These are phyloP conservation scores for Aspergillus latus DNA, from an alignment of 2,329 filamentous ascomycete genomes.

Conservation along the genomic window DNA sequence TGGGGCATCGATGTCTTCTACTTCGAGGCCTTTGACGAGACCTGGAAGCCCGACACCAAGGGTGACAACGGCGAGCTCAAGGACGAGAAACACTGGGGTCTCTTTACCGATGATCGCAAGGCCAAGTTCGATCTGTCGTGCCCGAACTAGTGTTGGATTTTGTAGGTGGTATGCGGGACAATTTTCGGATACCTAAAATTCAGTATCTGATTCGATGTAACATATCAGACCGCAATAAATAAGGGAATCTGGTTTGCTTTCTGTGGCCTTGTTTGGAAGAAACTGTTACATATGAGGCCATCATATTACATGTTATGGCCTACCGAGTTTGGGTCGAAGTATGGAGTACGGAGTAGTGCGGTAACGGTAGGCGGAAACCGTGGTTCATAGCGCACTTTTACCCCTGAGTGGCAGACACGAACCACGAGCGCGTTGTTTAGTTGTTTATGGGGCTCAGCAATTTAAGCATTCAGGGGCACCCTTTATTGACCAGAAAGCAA, in stretches of 20 bases:
- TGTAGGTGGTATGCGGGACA: neutral
- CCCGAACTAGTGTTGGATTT: slow-evolving; percentile 26
- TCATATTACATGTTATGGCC: neutral
- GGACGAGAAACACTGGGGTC: slow-evolving; percentile 69
- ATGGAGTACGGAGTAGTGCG: slow-evolving; percentile 1
- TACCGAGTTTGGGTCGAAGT: neutral
- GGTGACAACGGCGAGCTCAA: slow-evolving; percentile 63
- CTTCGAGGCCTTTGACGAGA: slow-evolving; percentile 73
- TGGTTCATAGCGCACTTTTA: slow-evolving; percentile 26
- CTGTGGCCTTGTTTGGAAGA: neutral
- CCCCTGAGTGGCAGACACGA: slow-evolving; percentile 27
- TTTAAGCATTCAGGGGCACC: slow-evolving; percentile 12
- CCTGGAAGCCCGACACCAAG: slow-evolving; percentile 65
- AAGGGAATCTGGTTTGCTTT: neutral
- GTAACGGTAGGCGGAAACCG: slow-evolving; percentile 21
- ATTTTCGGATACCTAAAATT: neutral
- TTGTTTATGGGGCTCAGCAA: slow-evolving; percentile 2
- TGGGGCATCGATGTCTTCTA: slow-evolving; percentile 70
- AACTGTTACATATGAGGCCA: neutral
- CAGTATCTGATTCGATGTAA: slow-evolving; percentile 13
- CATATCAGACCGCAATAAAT: slow-evolving; percentile 15
- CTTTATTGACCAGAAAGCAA: too few species aligned
- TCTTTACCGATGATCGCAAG: slow-evolving; percentile 60
- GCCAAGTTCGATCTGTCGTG: slow-evolving; percentile 57
- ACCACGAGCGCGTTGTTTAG: slow-evolving; percentile 18